Percentiles rank a stretch among this genome's conserved stretches.
Evolutionary conservation across 2,329 filamentous ascomycete species (phyloP).

Genomic region (Sporothrix pseudoabietina): DNA sequence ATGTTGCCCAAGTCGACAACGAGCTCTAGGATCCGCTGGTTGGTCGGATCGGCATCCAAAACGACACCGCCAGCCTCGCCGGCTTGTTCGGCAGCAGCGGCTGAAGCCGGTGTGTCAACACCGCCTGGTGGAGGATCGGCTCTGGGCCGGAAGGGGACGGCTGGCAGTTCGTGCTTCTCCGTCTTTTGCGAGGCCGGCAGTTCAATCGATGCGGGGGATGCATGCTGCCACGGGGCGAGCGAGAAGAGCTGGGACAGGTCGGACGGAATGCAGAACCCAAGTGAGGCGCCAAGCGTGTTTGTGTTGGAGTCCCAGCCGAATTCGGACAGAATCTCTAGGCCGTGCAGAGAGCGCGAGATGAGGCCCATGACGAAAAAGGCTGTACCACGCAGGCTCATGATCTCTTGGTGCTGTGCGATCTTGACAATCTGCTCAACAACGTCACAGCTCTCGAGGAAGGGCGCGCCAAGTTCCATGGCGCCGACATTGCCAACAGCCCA

Average conservation of each 20-base stretch:
- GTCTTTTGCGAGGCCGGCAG: constrained; percentile 58
- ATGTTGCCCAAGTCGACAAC: constrained; percentile 91
- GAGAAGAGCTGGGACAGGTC: constrained; percentile 78
- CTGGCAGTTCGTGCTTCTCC: constrained; percentile 49
- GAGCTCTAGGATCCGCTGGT: constrained; percentile 78
- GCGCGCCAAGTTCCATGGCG: constrained; percentile 94
- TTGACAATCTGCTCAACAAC: constrained; percentile 84
- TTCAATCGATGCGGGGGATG: constrained; percentile 51
- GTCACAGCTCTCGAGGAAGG: constrained; percentile 86
- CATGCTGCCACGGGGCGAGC: constrained; percentile 62
- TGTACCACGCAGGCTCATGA: constrained; percentile 91
- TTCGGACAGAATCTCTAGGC: constrained; percentile 86
- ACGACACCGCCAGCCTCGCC: constrained; percentile 41
- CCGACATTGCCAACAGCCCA: constrained; percentile 99
- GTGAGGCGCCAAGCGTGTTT: constrained; percentile 75
- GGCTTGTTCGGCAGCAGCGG: constrained; percentile 39
- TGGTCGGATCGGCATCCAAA: constrained; percentile 52
- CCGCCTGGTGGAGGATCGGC: constrained; percentile 38
- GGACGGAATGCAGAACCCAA: constrained; percentile 84
- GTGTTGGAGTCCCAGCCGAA: constrained; percentile 92
- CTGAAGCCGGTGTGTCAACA: constrained; percentile 35
- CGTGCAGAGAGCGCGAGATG: constrained; percentile 88
- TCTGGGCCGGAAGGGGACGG: constrained; percentile 46
- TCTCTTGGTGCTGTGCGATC: constrained; percentile 84
- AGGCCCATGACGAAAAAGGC: constrained; percentile 95